Percentiles rank a stretch among this genome's conserved stretches.
phyloP scores from a whole-genome alignment of 2,329 filamentous ascomycete species.

The Lasiodiplodia sp. region DNA sequence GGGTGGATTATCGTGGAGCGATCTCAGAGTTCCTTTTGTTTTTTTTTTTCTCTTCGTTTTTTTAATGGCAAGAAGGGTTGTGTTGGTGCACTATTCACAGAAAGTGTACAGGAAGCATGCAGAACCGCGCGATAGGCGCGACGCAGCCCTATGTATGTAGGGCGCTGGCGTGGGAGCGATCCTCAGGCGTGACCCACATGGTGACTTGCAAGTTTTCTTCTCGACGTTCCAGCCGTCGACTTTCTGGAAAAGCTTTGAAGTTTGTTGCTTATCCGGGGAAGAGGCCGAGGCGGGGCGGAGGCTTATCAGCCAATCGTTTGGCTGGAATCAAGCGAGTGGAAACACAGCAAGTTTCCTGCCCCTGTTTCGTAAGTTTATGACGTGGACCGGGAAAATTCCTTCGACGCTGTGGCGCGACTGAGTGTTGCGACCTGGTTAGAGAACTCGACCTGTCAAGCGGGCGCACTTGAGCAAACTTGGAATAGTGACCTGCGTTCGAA shows the following conservation, averaged over 20 bases:
- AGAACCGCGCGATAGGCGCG: background rate
- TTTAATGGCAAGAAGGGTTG: background rate
- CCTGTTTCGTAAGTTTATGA: constrained; percentile 3
- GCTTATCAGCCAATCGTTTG: constrained; percentile 14
- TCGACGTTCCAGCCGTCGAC: background rate
- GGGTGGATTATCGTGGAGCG: background rate
- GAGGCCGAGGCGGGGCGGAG: background rate
- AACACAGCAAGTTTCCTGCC: constrained; percentile 21
- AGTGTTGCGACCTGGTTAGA: too few species aligned
- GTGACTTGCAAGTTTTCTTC: background rate
- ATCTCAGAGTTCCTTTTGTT: background rate
- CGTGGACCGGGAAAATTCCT: background rate
- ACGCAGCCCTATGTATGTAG: constrained; percentile 13
- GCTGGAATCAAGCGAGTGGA: constrained; percentile 1
- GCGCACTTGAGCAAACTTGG: too few species aligned
- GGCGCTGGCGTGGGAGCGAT: background rate
- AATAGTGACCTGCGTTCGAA: too few species aligned
- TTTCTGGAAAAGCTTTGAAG: background rate
- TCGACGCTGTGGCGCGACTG: background rate
- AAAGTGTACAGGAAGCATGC: background rate
- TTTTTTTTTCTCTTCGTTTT: too few species aligned
- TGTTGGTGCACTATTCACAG: background rate
- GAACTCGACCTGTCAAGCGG: background rate
- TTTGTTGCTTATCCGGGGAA: constrained; percentile 12
- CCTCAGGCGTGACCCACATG: constrained; percentile 1